Conservation (phyloP, 352 stramenopile species). For the Globisporangium sylvaticum region DNA sequence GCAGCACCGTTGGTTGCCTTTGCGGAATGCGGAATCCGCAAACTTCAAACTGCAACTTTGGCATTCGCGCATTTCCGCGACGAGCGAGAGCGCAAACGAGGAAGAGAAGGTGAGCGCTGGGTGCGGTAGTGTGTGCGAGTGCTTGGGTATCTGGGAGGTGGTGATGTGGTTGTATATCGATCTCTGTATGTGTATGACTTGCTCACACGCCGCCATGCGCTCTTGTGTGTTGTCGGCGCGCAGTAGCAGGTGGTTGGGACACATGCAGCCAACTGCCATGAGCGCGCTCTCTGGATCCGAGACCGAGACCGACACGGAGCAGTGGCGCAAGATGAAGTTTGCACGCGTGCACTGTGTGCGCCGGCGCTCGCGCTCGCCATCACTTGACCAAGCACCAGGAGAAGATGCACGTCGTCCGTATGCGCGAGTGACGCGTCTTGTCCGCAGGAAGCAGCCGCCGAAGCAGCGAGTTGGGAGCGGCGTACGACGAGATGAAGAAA, state of each 20-base stretch:
- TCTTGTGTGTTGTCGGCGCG: not conserved
- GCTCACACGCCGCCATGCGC: not conserved
- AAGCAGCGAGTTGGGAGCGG: not conserved
- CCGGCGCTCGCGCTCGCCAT: not conserved
- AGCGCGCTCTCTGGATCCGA: constrained; percentile 2
- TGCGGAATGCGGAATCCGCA: not conserved
- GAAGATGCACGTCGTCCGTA: not conserved
- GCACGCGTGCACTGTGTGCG: constrained; percentile 6
- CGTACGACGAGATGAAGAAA: not conserved
- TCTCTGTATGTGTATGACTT: not conserved
- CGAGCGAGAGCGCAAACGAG: not conserved
- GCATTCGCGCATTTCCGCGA: not conserved
- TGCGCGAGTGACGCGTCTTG: constrained; percentile 5
- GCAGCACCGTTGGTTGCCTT: not conserved
- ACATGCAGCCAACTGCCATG: not conserved
- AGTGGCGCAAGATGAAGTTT: not conserved
- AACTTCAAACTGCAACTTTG: not conserved
- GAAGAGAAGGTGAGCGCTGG: not conserved
- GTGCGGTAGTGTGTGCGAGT: not conserved
- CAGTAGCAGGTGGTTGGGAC: not conserved
- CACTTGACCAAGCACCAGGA: not conserved
- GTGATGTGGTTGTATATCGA: not conserved
- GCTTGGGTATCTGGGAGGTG: not conserved
- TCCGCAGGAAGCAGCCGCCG: constrained; percentile 11
- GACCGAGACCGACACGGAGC: not conserved